Evolutionary conservation across 2,329 filamentous ascomycete species (phyloP).

Genomic region (Parascedosporium putredinis): DNA sequence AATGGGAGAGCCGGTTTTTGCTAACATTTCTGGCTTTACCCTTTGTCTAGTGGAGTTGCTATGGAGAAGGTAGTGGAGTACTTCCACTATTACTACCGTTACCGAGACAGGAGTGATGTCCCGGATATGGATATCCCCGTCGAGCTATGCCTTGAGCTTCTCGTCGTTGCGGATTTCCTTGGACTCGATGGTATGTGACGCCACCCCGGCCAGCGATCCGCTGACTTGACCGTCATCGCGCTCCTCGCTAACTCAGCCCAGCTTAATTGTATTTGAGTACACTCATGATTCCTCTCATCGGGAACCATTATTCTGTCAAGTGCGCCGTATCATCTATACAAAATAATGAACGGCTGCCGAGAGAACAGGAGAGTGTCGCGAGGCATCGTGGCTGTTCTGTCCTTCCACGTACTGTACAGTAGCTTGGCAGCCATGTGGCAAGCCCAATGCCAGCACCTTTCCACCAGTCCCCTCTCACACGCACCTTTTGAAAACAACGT

Average conservation of each 20-base stretch:
- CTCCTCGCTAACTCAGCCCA: slow-evolving; percentile 19
- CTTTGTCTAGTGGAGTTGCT: slow-evolving; percentile 50
- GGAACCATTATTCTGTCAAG: too few species aligned
- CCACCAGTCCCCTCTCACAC: too few species aligned
- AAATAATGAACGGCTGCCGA: too few species aligned
- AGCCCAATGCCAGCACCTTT: too few species aligned
- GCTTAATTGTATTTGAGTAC: slow-evolving; percentile 27
- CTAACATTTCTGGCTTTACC: not conserved
- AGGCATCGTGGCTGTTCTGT: too few species aligned
- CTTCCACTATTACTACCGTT: slow-evolving; percentile 77
- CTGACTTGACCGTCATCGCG: slow-evolving; percentile 11
- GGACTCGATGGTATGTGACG: slow-evolving; percentile 45
- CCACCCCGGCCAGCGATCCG: too few species aligned
- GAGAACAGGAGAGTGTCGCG: too few species aligned
- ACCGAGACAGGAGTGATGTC: slow-evolving; percentile 60
- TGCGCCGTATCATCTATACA: too few species aligned
- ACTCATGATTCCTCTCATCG: too few species aligned
- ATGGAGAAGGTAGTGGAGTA: slow-evolving; percentile 77
- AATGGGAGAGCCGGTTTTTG: not conserved
- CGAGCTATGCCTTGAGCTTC: slow-evolving; percentile 65
- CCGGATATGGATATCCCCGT: slow-evolving; percentile 73
- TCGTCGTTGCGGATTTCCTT: slow-evolving; percentile 69
- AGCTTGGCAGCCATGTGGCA: too few species aligned
- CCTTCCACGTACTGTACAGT: too few species aligned
- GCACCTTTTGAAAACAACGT: too few species aligned